A percentile compares a stretch with the other conserved stretches of the same genome.
These are phyloP conservation scores for Macrolepiota dolichaula DNA, from an alignment of 768 basidiomycete genomes.

Conservation along the genomic window DNA sequence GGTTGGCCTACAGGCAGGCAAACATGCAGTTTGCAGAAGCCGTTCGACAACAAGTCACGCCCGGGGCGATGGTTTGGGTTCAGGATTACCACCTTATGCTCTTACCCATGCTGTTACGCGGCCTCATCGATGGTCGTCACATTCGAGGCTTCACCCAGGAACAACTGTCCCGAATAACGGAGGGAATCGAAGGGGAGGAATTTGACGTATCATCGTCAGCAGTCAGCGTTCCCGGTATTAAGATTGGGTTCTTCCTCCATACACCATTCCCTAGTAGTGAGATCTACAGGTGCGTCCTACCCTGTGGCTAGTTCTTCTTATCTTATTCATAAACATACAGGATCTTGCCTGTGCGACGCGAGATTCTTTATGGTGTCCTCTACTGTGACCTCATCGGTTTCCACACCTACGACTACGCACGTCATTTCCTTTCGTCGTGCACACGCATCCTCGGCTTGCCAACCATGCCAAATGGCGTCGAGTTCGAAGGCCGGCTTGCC, in stretches of 20 bases:
- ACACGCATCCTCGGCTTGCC: constrained; percentile 93
- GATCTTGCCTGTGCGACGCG: constrained; percentile 93
- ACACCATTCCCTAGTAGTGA: constrained; percentile 98
- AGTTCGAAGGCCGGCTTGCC: constrained; percentile 91
- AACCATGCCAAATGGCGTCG: constrained; percentile 97
- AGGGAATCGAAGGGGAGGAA: constrained; percentile 59
- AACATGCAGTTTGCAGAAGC: constrained; percentile 93
- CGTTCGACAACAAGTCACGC: constrained; percentile 72
- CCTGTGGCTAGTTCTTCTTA: not conserved
- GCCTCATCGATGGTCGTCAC: constrained; percentile 72
- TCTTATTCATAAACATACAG: constrained; percentile 35
- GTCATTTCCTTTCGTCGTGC: constrained; percentile 98
- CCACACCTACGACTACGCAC: constrained; percentile 99
- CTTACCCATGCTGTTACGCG: constrained; percentile 91
- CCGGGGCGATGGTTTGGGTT: constrained; percentile 97
- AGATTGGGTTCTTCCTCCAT: constrained; percentile 98
- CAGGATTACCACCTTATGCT: constrained; percentile 99
- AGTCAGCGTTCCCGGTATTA: constrained; percentile 58
- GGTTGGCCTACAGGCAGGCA: constrained; percentile 96
- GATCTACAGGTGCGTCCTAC: constrained; percentile 80
- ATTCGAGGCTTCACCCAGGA: constrained; percentile 54
- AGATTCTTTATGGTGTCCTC: constrained; percentile 94
- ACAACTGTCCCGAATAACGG: constrained; percentile 67
- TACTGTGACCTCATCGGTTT: constrained; percentile 98
- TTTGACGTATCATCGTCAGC: constrained; percentile 25